A percentile compares a stretch with the other conserved stretches of the same genome.
Conservation (phyloP, 2,329 filamentous ascomycete genomes). For the Diplodia seriata region DNA sequence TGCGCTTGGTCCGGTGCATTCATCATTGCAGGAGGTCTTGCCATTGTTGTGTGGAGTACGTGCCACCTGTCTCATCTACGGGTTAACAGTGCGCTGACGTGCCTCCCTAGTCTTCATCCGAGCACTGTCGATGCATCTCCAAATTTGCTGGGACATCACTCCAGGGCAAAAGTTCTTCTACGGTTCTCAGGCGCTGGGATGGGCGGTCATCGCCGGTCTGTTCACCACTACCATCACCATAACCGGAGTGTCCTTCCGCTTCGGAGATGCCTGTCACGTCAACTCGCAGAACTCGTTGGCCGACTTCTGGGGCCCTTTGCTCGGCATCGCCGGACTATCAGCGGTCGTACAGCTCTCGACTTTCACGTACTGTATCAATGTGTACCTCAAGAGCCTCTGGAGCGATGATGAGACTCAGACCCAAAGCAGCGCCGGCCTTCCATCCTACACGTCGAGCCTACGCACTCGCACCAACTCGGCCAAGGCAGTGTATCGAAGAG, state of each 20-base stretch:
- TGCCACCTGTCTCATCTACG: constrained; percentile 29
- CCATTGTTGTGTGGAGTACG: constrained; percentile 80
- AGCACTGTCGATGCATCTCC: constrained; percentile 89
- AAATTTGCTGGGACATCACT: constrained; percentile 96
- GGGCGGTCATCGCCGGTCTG: constrained; percentile 80
- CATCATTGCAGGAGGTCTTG: constrained; percentile 84
- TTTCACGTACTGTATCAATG: constrained; percentile 85
- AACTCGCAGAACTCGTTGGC: constrained; percentile 85
- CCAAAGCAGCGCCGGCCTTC: constrained; percentile 69
- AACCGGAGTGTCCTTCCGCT: constrained; percentile 93
- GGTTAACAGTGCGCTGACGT: not conserved
- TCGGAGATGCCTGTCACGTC: constrained; percentile 91
- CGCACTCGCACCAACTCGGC: constrained; percentile 72
- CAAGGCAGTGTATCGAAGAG: constrained; percentile 83
- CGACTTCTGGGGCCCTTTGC: constrained; percentile 88
- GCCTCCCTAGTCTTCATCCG: constrained; percentile 73
- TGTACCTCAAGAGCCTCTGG: constrained; percentile 83
- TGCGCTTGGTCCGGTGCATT: constrained; percentile 91
- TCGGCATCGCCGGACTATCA: constrained; percentile 77
- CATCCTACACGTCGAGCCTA: constrained; percentile 71
- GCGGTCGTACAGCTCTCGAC: constrained; percentile 84
- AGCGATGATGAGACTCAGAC: constrained; percentile 74
- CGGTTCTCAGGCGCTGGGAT: constrained; percentile 78
- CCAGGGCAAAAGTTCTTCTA: constrained; percentile 91
- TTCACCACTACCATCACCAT: constrained; percentile 78